These are phyloP conservation scores for Zea luxurians DNA, from an alignment of 176 grass and related monocot species.

Conservation along the genomic window DNA sequence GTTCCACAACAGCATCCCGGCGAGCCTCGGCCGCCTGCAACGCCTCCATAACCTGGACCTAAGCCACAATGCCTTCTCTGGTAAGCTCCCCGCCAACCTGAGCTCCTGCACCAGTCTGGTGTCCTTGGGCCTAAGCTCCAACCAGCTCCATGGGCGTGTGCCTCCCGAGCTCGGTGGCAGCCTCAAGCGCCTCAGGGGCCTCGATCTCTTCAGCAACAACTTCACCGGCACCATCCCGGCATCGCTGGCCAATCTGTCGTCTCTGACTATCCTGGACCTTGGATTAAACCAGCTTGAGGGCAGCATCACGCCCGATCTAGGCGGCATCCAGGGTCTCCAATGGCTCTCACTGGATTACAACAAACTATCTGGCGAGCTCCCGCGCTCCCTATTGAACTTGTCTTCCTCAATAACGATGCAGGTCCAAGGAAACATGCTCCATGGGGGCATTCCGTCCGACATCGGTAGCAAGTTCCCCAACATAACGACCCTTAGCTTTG, in stretches of 20 bases:
- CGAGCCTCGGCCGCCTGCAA: not conserved
- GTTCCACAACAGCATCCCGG: conserved; percentile 1
- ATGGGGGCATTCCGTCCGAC: not conserved
- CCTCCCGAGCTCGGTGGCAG: not conserved
- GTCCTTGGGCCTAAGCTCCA: rapidly evolving
- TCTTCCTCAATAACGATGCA: not conserved
- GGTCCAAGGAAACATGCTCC: not conserved
- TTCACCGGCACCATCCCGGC: not conserved
- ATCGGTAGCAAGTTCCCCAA: not conserved
- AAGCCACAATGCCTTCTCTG: conserved; percentile 2
- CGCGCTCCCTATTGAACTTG: not conserved
- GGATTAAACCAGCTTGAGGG: not conserved
- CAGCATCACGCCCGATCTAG: not conserved
- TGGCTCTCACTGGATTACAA: rapidly evolving
- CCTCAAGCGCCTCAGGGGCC: not conserved
- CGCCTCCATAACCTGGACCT: not conserved
- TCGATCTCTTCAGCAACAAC: not conserved
- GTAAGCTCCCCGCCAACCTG: not conserved
- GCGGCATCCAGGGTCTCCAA: not conserved
- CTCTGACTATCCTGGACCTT: rapidly evolving
- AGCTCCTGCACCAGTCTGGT: not conserved
- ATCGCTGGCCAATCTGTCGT: conserved; percentile 17
- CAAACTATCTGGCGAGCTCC: not conserved
- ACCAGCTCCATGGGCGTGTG: not conserved
- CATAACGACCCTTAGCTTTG: not conserved